A percentile compares a stretch with the other conserved stretches of the same genome.
These are phyloP conservation scores for Pichia sp. DNA, from an alignment of 1,139 yeast genomes.

Conservation along the genomic window DNA sequence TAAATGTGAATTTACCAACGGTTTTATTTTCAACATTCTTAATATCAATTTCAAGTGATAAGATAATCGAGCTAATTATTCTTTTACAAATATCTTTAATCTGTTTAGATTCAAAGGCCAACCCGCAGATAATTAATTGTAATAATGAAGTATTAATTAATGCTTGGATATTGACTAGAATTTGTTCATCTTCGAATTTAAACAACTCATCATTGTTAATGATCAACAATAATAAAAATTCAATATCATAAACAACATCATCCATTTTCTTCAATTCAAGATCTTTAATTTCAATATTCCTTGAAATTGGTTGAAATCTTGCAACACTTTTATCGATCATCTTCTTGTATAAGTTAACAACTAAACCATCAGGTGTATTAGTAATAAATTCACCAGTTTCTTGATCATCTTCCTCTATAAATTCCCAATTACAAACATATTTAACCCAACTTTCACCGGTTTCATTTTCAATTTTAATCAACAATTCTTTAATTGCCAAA, in stretches of 20 bases:
- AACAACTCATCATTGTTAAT: slow-evolving; percentile 60
- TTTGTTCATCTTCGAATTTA: slow-evolving; percentile 28
- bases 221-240: slow-evolving; percentile 50
- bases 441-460: slow-evolving; percentile 52
- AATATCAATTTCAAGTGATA: slow-evolving; percentile 21
- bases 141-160: slow-evolving; percentile 55
- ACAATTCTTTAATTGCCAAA: slow-evolving; percentile 47
- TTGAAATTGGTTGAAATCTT: slow-evolving; percentile 30
- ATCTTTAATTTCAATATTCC: slow-evolving; percentile 8
- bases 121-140: slow-evolving; percentile 48
- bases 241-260: slow-evolving; percentile 45
- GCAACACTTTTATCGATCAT: slow-evolving; percentile 45
- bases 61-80: slow-evolving; percentile 20
- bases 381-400: slow-evolving; percentile 42
- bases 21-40: slow-evolving; percentile 2
- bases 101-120: slow-evolving; percentile 30
- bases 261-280: slow-evolving; percentile 6
- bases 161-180: slow-evolving; percentile 45
- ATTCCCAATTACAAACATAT: slow-evolving; percentile 60
- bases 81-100: slow-evolving; percentile 20
- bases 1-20: slow-evolving; percentile 31
- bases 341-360: slow-evolving; percentile 49
- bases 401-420: slow-evolving; percentile 34
- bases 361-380: slow-evolving; percentile 36
- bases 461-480: slow-evolving; percentile 51